Conservation (phyloP, 805 yeast genomes). For the Candida nonsorbophila region DNA sequence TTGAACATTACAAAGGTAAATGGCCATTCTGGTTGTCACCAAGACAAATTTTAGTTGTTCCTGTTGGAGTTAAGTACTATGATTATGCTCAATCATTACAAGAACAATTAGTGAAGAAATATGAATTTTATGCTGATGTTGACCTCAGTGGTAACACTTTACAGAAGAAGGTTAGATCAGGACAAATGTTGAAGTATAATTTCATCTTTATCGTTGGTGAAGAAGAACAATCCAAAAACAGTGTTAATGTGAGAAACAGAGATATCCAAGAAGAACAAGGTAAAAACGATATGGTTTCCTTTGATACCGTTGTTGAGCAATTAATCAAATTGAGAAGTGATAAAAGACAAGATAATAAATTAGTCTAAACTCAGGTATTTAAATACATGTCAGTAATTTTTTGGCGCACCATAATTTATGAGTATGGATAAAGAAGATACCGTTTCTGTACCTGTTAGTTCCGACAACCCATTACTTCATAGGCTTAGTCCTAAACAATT, state of each 20-base stretch:
- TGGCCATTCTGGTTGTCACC: conserved; percentile 99
- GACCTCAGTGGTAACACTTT: conserved; percentile 94
- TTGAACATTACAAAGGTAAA: conserved; percentile 97
- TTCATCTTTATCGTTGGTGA: conserved; percentile 97
- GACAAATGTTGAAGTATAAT: conserved; percentile 91
- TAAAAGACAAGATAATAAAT: conserved; percentile 66
- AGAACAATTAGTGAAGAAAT: conserved; percentile 54
- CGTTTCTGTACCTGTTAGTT: conserved; percentile 2
- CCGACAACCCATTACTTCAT: conserved; percentile 20
- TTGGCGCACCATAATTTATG: too few species aligned
- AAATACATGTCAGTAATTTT: background rate
- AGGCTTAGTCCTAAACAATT: conserved; percentile 28
- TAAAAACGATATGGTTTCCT: conserved; percentile 77
- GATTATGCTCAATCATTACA: conserved; percentile 85
- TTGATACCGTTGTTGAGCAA: conserved; percentile 68
- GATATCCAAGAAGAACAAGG: conserved; percentile 90
- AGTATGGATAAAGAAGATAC: conserved; percentile 1
- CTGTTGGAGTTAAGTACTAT: conserved; percentile 90
- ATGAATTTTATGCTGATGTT: conserved; percentile 87
- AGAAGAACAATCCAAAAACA: conserved; percentile 70
- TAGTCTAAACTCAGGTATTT: conserved; percentile 9
- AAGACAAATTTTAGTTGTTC: conserved; percentile 92
- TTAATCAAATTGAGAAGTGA: conserved; percentile 63
- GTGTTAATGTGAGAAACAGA: conserved; percentile 95
- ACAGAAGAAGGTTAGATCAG: conserved; percentile 96